Conservation (phyloP, 139 green algal species). For the Mychonastes homosphaera region DNA sequence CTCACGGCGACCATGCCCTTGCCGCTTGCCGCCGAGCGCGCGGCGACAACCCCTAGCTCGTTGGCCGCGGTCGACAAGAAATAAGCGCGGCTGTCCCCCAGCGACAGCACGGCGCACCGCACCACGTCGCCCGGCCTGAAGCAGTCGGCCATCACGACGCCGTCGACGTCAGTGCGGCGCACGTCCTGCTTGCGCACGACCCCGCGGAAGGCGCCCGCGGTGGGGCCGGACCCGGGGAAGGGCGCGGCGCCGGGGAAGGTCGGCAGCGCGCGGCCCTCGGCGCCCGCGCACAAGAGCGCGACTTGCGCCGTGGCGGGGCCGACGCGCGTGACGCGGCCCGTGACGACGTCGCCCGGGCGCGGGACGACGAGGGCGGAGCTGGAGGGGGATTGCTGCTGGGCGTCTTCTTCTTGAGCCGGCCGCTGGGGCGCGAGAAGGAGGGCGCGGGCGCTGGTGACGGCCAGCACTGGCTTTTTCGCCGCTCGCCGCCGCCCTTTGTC, state of each 20-base stretch:
- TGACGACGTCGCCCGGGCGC: too few relatives aligned
- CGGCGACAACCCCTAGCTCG: conserved; percentile 82
- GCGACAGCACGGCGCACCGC: conserved; percentile 46
- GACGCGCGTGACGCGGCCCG: too few relatives aligned
- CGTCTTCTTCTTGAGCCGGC: too few relatives aligned
- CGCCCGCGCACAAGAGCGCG: neutral
- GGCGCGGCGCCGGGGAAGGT: neutral
- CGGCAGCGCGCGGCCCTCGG: neutral
- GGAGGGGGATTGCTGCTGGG: too few relatives aligned
- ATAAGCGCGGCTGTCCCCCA: conserved; percentile 79
- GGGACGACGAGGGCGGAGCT: too few relatives aligned
- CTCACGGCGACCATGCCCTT: conserved; percentile 58
- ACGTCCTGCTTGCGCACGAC: too few relatives aligned
- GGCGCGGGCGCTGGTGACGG: too few relatives aligned
- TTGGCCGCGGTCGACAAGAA: conserved; percentile 84
- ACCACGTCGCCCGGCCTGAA: conserved; percentile 86
- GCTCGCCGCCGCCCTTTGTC: too few relatives aligned
- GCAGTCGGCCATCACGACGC: conserved; percentile 67
- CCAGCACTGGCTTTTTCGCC: too few relatives aligned
- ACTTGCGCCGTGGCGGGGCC: too few relatives aligned
- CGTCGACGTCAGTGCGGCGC: conserved; percentile 74
- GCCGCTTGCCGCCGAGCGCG: conserved; percentile 24
- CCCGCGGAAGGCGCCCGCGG: too few relatives aligned
- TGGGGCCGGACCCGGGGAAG: neutral
- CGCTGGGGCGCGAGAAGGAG: too few relatives aligned